A percentile compares a stretch with the other conserved stretches of the same genome.
phyloP scores from a whole-genome alignment of 306 rosid species.

The Prunus padus region DNA sequence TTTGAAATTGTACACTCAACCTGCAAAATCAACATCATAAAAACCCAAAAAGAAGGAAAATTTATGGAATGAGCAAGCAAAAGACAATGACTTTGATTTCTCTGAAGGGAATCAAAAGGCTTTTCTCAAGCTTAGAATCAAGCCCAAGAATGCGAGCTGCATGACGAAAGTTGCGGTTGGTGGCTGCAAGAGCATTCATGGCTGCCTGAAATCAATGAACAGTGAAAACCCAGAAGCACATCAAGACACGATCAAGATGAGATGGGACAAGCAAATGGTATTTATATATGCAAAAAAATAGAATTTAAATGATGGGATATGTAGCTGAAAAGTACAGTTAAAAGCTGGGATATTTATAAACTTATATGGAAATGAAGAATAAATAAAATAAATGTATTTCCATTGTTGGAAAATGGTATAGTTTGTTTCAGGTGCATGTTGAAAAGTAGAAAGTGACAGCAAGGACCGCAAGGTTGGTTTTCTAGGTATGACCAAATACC shows the following conservation, averaged over 20 bases:
- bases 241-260: neutral
- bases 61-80: neutral
- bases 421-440: neutral
- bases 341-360: neutral
- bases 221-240: conserved; percentile 13
- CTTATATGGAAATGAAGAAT: neutral
- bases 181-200: conserved; percentile 75
- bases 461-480: neutral
- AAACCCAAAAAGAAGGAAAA: neutral
- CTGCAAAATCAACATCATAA: conserved; percentile 29
- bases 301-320: neutral
- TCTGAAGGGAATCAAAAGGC: conserved; percentile 68
- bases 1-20: conserved; percentile 80
- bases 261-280: neutral
- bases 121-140: conserved; percentile 67
- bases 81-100: conserved; percentile 53
- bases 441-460: neutral
- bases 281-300: too few relatives aligned
- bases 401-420: neutral
- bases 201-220: conserved; percentile 14
- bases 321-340: too few relatives aligned
- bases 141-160: conserved; percentile 73
- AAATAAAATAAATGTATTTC: neutral
- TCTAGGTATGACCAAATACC: too few relatives aligned
- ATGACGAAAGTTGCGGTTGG: conserved; percentile 62